Base-by-base conservation (phyloP, 2,329 filamentous ascomycete species). In the Fusarium sp. region DNA sequence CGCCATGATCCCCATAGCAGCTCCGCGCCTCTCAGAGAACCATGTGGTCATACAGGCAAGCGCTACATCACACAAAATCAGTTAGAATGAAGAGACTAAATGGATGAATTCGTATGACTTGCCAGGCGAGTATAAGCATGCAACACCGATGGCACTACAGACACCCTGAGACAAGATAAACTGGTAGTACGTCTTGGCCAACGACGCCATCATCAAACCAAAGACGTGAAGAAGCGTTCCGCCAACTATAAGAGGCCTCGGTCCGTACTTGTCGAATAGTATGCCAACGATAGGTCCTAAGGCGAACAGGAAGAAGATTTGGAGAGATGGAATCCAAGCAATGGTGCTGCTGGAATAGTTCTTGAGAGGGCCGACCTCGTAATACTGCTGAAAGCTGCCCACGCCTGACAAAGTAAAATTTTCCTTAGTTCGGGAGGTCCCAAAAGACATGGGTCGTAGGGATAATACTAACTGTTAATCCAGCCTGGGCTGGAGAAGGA, bases 1-100 rank as follows among this genome's bases (percentile, higher is more conserved):
- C 2, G 57, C 37, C 18, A 63, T 24, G 20, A 69, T 67, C 8
- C 67, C 67, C 35, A 67, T 50, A 13, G 64, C 64, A 9, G 48
- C 41, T 9, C 64, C 64, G 1, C 64, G 64, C n/a, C 18, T 63
- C 16, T 59, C 48, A 5, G 62, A 39, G n/a, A 63, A 67, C 64
- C 50, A 69, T 9, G 43, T 54, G 4, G 60, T 35, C 33, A 54
- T 63, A 10, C 29, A 50, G 9, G 39, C 39, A 10, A 48, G 22
- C n/a, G 58, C 58, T 61, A 16, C 43, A 27, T 9, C 22, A 10
- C 22, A 18, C 27, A n/a, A n/a, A n/a, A n/a, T n/a, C n/a, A n/a
- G n/a, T n/a, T n/a, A n/a, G n/a, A n/a, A n/a, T n/a, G n/a, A n/a
- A n/a, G n/a, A n/a, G n/a, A n/a, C n/a, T n/a, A n/a, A n/a, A n/a